Evolutionary conservation across 345 rosid genomes (phyloP).

Genomic region (Brassica napus): Da-Ae NC_063452.1:24810501-24811000

Average conservation of each 20-base stretch:
- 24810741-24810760: conserved; percentile 16
- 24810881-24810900: background rate
- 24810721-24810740: conserved; percentile 37
- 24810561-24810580: too few species aligned
- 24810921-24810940: background rate
- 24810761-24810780: conserved; percentile 34
- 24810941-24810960: too few species aligned
- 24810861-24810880: background rate
- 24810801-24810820: conserved; percentile 2
- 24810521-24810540: too few species aligned
- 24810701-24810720: conserved; percentile 24
- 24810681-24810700: conserved; percentile 33
- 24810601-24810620: too few species aligned
- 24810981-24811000: background rate
- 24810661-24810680: background rate
- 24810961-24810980: too few species aligned
- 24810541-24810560: too few species aligned
- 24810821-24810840: background rate
- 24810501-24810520: too few species aligned
- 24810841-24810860: too few species aligned
- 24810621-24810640: too few species aligned
- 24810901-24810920: background rate
- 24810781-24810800: conserved; percentile 59
- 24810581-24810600: too few species aligned
- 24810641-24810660: too few species aligned